Conservation (phyloP, 2,329 filamentous ascomycete genomes). For the Ciborinia camelliae region DNA sequence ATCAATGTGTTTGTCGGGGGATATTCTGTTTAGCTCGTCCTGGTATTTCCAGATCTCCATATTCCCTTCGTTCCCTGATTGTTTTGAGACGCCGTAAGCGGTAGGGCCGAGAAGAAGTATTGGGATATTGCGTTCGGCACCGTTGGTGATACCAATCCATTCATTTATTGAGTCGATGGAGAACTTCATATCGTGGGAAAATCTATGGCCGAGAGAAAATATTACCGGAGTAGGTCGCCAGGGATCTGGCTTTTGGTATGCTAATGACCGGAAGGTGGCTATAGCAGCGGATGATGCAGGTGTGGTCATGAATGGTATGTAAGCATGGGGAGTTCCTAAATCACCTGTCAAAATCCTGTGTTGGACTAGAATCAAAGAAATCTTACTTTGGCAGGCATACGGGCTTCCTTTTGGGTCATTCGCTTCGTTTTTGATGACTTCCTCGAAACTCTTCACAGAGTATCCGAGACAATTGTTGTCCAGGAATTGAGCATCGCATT, state of each 20-base stretch:
- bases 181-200: conserved; percentile 34
- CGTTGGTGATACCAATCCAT: conserved; percentile 40
- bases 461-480: conserved; percentile 36
- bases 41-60: conserved; percentile 40
- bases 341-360: neutral
- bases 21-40: conserved; percentile 36
- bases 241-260: conserved; percentile 33
- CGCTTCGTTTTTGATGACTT: conserved; percentile 25
- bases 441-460: conserved; percentile 28
- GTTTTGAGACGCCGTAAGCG: conserved; percentile 26
- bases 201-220: conserved; percentile 38
- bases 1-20: conserved; percentile 40
- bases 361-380: neutral
- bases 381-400: conserved; percentile 27
- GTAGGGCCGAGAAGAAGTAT: conserved; percentile 44
- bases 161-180: conserved; percentile 41
- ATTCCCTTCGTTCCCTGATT: conserved; percentile 16
- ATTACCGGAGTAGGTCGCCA: conserved; percentile 43
- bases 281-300: conserved; percentile 35
- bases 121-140: conserved; percentile 40
- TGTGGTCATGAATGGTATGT: conserved; percentile 37
- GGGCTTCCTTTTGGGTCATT: conserved; percentile 20
- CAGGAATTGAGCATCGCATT: conserved; percentile 43
- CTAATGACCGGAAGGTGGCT: conserved; percentile 37
- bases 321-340: conserved; percentile 39